Percentiles rank a stretch among this genome's conserved stretches.
phyloP scores from a whole-genome alignment of 495 filamentous ascomycete genomes.

The Tuber brumale region DNA sequence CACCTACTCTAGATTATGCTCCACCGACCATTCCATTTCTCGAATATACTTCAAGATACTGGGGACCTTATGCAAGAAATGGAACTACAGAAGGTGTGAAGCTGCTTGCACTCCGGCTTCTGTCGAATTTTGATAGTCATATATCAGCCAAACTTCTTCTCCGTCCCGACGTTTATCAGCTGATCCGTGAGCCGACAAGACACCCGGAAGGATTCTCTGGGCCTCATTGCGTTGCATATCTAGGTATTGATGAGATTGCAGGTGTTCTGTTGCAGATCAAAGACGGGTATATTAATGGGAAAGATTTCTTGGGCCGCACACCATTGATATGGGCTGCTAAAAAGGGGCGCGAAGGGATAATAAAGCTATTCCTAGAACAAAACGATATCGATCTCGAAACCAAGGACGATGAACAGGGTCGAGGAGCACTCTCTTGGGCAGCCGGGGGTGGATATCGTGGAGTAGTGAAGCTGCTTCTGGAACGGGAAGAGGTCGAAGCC shows the following conservation, averaged over 20 bases:
- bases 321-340: slow-evolving; percentile 37
- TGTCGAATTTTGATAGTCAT: neutral
- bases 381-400: slow-evolving; percentile 16
- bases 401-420: slow-evolving; percentile 25
- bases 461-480: slow-evolving; percentile 33
- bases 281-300: neutral
- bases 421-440: slow-evolving; percentile 45
- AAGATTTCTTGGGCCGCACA: slow-evolving; percentile 10
- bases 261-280: neutral
- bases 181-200: rapidly evolving
- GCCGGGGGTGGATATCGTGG: slow-evolving; percentile 43
- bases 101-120: neutral
- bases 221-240: neutral
- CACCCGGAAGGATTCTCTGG: neutral
- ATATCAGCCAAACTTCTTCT: neutral
- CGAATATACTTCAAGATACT: neutral
- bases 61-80: neutral
- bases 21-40: neutral
- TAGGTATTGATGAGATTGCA: neutral
- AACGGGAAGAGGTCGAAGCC: neutral
- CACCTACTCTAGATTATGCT: neutral
- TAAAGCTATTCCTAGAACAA: slow-evolving; percentile 34
- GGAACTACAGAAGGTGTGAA: neutral
- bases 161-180: rapidly evolving
- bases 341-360: slow-evolving; percentile 35